phyloP scores from a whole-genome alignment of 1,284 basidiomycete genomes.

The Entoloma clypeatum region DNA sequence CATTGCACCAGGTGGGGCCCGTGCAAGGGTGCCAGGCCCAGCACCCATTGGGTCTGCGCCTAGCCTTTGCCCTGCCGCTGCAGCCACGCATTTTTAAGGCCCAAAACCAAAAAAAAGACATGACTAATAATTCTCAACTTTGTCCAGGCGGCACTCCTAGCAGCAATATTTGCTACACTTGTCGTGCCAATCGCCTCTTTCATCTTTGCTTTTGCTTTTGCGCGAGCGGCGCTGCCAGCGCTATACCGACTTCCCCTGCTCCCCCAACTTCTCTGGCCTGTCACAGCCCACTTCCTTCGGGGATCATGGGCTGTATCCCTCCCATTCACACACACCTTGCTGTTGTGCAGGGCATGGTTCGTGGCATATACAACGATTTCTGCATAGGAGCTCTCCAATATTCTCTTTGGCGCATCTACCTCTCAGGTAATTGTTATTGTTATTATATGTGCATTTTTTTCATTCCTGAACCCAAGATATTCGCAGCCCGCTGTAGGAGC shows the following conservation, averaged over 20 bases:
- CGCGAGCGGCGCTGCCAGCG: slow-evolving; percentile 46
- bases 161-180: slow-evolving; percentile 38
- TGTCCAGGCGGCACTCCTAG: slow-evolving; percentile 34
- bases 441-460: slow-evolving; percentile 1
- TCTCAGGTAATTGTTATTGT: slow-evolving; percentile 38
- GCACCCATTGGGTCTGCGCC: too few relatives aligned
- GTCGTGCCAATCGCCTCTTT: slow-evolving; percentile 36
- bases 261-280: slow-evolving; percentile 47
- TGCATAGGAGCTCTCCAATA: slow-evolving; percentile 60
- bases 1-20: too few relatives aligned
- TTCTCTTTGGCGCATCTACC: slow-evolving; percentile 51
- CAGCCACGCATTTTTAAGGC: too few relatives aligned
- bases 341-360: slow-evolving; percentile 47
- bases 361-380: slow-evolving; percentile 47
- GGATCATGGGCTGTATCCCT: slow-evolving; percentile 53
- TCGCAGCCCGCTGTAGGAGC: slow-evolving; percentile 43
- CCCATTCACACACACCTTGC: slow-evolving; percentile 40
- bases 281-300: slow-evolving; percentile 57
- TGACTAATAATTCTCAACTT: slow-evolving; percentile 29
- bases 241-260: slow-evolving; percentile 52
- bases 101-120: slow-evolving; percentile 16
- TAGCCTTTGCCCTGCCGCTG: too few relatives aligned
- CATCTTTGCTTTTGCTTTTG: slow-evolving; percentile 42
- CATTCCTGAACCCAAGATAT: slow-evolving; percentile 2
- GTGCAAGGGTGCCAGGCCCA: too few relatives aligned